These are phyloP conservation scores for Torulaspora indica DNA, from an alignment of 805 yeast genomes.

Conservation along the genomic window DNA sequence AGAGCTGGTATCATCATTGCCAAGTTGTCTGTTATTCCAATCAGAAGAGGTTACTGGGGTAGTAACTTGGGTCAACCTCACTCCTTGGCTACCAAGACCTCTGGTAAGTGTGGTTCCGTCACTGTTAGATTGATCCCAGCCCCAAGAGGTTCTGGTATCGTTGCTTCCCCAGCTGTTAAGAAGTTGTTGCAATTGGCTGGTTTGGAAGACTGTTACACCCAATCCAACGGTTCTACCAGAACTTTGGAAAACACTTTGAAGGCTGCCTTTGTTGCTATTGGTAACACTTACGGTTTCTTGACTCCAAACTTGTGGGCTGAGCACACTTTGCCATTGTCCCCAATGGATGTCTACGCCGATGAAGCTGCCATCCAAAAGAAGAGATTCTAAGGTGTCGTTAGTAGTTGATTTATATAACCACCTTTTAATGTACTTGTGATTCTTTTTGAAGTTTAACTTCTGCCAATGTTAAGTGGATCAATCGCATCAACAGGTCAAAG, in stretches of 20 bases:
- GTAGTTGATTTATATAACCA: slow-evolving; percentile 1
- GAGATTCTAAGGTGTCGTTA: slow-evolving; percentile 52
- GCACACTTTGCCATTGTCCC: slow-evolving; percentile 79
- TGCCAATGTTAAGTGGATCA: not conserved
- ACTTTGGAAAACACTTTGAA: slow-evolving; percentile 99
- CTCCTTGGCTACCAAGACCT: slow-evolving; percentile 94
- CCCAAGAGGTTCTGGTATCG: slow-evolving; percentile 99
- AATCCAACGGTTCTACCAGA: slow-evolving; percentile 98
- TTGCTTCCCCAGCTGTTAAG: slow-evolving; percentile 99
- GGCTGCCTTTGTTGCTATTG: slow-evolving; percentile 98
- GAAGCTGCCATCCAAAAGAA: slow-evolving; percentile 72
- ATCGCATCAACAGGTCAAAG: slow-evolving; percentile 3
- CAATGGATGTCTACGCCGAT: slow-evolving; percentile 91
- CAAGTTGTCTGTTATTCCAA: slow-evolving; percentile 96
- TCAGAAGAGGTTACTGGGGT: slow-evolving; percentile 99
- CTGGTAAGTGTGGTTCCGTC: slow-evolving; percentile 99
- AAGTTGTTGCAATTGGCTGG: slow-evolving; percentile 98
- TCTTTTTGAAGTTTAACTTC: not conserved
- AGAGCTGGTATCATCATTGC: slow-evolving; percentile 99
- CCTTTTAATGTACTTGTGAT: slow-evolving; percentile 2
- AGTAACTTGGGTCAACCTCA: slow-evolving; percentile 99
- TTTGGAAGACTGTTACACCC: slow-evolving; percentile 98
- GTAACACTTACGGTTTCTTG: slow-evolving; percentile 99
- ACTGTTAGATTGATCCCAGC: slow-evolving; percentile 98
- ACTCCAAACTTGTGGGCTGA: slow-evolving; percentile 98